phyloP scores from a whole-genome alignment of 176 grass and related monocot genomes.

The Cenchrus fungigraminus region DNA sequence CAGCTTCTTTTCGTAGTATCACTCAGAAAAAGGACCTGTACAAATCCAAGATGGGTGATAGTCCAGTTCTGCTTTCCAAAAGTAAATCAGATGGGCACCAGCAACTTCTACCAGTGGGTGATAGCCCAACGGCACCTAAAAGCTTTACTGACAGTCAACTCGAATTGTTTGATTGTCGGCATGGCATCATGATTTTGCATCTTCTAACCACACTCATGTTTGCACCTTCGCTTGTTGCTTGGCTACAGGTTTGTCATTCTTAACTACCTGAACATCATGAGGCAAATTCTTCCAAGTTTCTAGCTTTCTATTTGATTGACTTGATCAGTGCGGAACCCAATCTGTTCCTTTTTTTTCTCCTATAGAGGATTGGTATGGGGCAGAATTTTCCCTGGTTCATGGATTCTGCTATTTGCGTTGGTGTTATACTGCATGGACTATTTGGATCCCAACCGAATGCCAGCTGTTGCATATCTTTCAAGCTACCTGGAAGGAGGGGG shows the following conservation, averaged over 20 bases:
- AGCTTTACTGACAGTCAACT: conserved; percentile 90
- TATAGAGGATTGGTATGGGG: conserved; percentile 81
- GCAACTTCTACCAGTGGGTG: conserved; percentile 75
- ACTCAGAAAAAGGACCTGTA: conserved; percentile 68
- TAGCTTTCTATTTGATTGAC: conserved; percentile 4
- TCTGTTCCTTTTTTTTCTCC: conserved; percentile 26
- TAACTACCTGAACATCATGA: conserved; percentile 10
- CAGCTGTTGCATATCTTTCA: conserved; percentile 58
- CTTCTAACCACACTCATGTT: conserved; percentile 89
- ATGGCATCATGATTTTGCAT: conserved; percentile 85
- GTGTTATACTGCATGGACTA: conserved; percentile 83
- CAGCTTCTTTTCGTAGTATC: conserved; percentile 82
- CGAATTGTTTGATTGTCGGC: conserved; percentile 77
- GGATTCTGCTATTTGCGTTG: conserved; percentile 73
- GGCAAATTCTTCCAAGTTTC: conserved; percentile 19
- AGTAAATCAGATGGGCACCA: conserved; percentile 51
- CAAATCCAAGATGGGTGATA: conserved; percentile 51
- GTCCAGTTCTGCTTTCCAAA: conserved; percentile 53
- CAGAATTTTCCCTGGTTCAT: conserved; percentile 86
- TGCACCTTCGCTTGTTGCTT: conserved; percentile 82
- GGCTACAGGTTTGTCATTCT: conserved; percentile 78
- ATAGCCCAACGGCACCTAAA: conserved; percentile 72
- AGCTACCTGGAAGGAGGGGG: conserved; percentile 48
- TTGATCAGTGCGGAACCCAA: conserved; percentile 1
- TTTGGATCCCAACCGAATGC: conserved; percentile 68